Conservation (phyloP, 2,329 filamentous ascomycete genomes). For the Colletotrichum tanaceti region DNA sequence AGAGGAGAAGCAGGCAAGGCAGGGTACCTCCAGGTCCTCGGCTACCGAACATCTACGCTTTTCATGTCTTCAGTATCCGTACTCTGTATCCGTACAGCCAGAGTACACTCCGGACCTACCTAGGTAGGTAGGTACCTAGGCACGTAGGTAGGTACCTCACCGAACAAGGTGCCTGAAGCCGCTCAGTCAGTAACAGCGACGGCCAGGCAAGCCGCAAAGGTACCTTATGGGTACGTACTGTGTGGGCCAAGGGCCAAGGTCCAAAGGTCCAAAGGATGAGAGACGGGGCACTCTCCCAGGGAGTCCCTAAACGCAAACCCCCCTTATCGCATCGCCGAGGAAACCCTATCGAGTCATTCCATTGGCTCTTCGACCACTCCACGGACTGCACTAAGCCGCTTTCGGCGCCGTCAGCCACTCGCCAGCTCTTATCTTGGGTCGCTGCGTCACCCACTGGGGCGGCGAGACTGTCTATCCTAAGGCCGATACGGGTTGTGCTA, state of each 20-base stretch:
- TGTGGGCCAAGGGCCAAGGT: not conserved
- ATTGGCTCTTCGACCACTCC: conserved; percentile 42
- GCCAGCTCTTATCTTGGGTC: conserved; percentile 41
- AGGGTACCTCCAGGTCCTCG: not conserved
- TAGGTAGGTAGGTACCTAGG: not conserved
- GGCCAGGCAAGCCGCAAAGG: not conserved
- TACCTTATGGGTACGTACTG: not conserved
- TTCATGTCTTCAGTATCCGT: too few relatives aligned
- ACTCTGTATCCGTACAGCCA: too few relatives aligned
- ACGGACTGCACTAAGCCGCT: conserved; percentile 43
- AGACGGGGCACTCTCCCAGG: conserved; percentile 21
- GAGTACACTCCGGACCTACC: too few relatives aligned
- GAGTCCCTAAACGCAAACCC: conserved; percentile 38
- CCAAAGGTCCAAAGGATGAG: not conserved
- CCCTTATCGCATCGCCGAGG: conserved; percentile 47
- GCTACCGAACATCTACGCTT: conserved; percentile 31
- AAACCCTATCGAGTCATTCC: conserved; percentile 44
- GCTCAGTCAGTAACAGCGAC: too few relatives aligned
- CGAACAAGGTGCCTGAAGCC: conserved; percentile 23
- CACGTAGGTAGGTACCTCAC: too few relatives aligned
- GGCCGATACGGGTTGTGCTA: conserved; percentile 21
- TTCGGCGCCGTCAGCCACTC: conserved; percentile 43
- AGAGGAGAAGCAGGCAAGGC: not conserved
- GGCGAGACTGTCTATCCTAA: conserved; percentile 30
- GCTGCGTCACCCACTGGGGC: conserved; percentile 41